phyloP scores from a whole-genome alignment of 1,284 basidiomycete genomes.

The Irpex rosettiformis region DNA sequence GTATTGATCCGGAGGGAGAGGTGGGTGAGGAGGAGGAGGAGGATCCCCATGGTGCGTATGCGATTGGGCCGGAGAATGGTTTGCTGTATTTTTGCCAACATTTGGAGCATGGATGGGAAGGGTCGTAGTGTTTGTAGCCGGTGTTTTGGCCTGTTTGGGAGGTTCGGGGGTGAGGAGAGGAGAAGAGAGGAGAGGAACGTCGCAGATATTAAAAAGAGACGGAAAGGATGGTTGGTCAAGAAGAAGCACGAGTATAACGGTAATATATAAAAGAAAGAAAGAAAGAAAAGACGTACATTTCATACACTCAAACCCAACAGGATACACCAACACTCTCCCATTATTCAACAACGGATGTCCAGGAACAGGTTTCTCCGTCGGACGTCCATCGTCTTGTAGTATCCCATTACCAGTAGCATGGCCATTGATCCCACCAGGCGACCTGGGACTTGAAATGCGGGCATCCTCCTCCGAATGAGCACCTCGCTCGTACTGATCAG shows the following conservation, averaged over 20 bases:
- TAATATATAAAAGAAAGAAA: neutral
- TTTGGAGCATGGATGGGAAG: constrained; percentile 58
- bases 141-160: constrained; percentile 74
- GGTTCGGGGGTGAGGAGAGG: too few species aligned
- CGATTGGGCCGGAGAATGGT: constrained; percentile 54
- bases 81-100: constrained; percentile 69
- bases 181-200: too few species aligned
- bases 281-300: constrained; percentile 39
- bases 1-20: neutral
- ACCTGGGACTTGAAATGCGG: too few species aligned
- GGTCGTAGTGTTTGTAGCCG: constrained; percentile 68
- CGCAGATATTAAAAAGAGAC: too few species aligned
- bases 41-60: constrained; percentile 45
- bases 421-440: too few species aligned
- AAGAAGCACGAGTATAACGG: too few species aligned
- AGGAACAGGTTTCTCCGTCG: constrained; percentile 57
- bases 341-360: constrained; percentile 62
- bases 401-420: constrained; percentile 1
- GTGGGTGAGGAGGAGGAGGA: too few species aligned
- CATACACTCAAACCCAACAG: constrained; percentile 50
- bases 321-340: constrained; percentile 65
- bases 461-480: too few species aligned
- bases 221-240: too few species aligned
- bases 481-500: constrained; percentile 14
- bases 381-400: constrained; percentile 45